Evolutionary conservation across 768 basidiomycete species (phyloP), one percentile per base, ranked within the genome.

Genomic region (Trametes elegans): DNA sequence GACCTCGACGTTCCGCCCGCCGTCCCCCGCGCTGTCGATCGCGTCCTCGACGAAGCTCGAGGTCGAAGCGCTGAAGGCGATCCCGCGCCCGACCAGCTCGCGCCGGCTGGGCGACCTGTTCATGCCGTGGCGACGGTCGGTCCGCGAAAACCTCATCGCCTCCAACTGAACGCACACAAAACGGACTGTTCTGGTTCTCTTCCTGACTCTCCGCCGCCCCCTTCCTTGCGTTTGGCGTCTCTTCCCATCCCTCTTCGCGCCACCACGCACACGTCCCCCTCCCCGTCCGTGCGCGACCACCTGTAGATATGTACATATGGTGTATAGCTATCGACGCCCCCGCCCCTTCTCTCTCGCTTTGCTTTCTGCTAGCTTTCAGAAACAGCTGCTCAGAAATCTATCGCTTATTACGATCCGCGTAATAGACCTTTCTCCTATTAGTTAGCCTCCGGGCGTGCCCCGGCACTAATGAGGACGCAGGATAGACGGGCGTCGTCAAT

Each of bases 221-320:
- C 3, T 21, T 46, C 29, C 18, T 45, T n/a, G n/a, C n/a, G n/a
- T n/a, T n/a, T n/a, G n/a, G n/a, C n/a, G n/a, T 32, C 28, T 7
- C 19, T 5, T 8, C 23, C 24, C 40, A 19, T 43, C n/a, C 41
- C 7, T 23, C n/a, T 29, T 31, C 7, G 14, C 43, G n/a, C n/a
- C n/a, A n/a, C n/a, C n/a, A n/a, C n/a, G n/a, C n/a, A 11, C 21
- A 18, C 18, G 16, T 29, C 52, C 34, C 29, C 39, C 19, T 13
- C 28, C n/a, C 7, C 7, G 19, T 23, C 32, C 21, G 27, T 7
- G 24, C 32, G 41, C 19, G 31, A 32, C 28, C 43, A 44, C 18
- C 18, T 55, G 54, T 55, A 55, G 54, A 55, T 55, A 48, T 55
- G 47, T 55, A 48, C 23, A 29, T 42, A 54, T 31, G 24, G 19